A percentile compares a stretch with the other conserved stretches of the same genome.
Evolutionary conservation across 106 monocot genomes (phyloP).

Genomic region (Phalaenopsis aphrodite): DNA sequence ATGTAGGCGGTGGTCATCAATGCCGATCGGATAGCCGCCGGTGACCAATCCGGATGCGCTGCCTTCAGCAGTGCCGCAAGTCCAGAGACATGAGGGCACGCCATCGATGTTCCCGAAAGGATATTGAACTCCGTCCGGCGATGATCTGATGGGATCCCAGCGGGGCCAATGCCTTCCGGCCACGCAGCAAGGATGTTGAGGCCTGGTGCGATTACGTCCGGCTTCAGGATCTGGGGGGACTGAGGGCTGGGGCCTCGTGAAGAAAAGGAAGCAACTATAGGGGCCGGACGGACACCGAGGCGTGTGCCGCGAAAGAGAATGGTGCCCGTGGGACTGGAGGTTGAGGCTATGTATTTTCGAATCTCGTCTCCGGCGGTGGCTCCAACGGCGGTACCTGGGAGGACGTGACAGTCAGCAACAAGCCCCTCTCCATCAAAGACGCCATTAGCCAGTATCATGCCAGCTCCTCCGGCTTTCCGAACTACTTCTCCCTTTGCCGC

Average conservation of each 20-base stretch:
- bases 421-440: constrained; percentile 86
- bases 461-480: constrained; percentile 51
- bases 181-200: constrained; percentile 88
- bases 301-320: constrained; percentile 67
- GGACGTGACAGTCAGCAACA: constrained; percentile 81
- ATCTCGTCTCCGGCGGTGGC: constrained; percentile 50
- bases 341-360: constrained; percentile 54
- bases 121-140: constrained; percentile 84
- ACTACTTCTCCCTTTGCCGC: constrained; percentile 80
- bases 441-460: constrained; percentile 78
- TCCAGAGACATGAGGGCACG: constrained; percentile 87
- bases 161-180: constrained; percentile 73
- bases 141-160: constrained; percentile 61
- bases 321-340: constrained; percentile 37
- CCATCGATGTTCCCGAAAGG: constrained; percentile 91
- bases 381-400: constrained; percentile 72
- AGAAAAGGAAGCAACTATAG: constrained; percentile 78
- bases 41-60: constrained; percentile 73
- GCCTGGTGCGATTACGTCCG: constrained; percentile 80
- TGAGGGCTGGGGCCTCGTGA: constrained; percentile 87
- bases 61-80: constrained; percentile 82
- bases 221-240: constrained; percentile 79
- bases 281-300: constrained; percentile 64
- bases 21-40: constrained; percentile 75
- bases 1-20: constrained; percentile 86